Base-by-base conservation (phyloP, 495 filamentous ascomycete species). In the Acidomyces sp. region DNA sequence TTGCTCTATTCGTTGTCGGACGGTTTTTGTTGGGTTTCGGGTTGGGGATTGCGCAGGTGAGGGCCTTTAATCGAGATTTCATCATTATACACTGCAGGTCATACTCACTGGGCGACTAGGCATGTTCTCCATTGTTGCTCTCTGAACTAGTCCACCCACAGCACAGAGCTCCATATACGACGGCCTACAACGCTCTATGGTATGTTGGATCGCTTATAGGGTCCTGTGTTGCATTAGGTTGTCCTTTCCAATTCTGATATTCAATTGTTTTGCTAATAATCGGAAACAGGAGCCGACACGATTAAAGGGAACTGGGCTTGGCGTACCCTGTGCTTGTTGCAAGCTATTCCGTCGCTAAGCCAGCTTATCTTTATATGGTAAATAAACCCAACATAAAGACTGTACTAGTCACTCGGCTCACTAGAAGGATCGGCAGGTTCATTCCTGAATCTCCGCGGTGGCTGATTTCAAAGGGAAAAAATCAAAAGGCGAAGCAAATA, bases 21-120 rank as follows among this genome's bases (percentile, higher is more conserved):
- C 68, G 74, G 22, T 69, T 78, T 47, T 50, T 78, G 35, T 56
- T 78, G 21, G 74, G 74, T 17, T 75, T 78, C 41, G 74, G 74
- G 27, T 74, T 74, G 55, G 69, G 62, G 12, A 49, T 58, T 13
- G 55, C 53, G 13, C 53, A 55, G 25, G n/a, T n/a, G n/a, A n/a
- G n/a, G n/a, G n/a, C n/a, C n/a, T n/a, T n/a, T n/a, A n/a, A n/a
- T n/a, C n/a, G n/a, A n/a, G n/a, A n/a, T n/a, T n/a, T n/a, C n/a
- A n/a, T n/a, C n/a, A n/a, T n/a, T n/a, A n/a, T n/a, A n/a, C n/a
- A n/a, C n/a, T n/a, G n/a, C n/a, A n/a, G n/a, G n/a, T n/a, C n/a
- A n/a, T n/a, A n/a, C n/a, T n/a, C n/a, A n/a, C n/a, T n/a, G n/a
- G n/a, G n/a, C n/a, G n/a, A n/a, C n/a, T n/a, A n/a, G n/a, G 36